These are phyloP conservation scores for Pilatotrama ljubarskyi DNA, from an alignment of 768 basidiomycete genomes.

Conservation along the genomic window DNA sequence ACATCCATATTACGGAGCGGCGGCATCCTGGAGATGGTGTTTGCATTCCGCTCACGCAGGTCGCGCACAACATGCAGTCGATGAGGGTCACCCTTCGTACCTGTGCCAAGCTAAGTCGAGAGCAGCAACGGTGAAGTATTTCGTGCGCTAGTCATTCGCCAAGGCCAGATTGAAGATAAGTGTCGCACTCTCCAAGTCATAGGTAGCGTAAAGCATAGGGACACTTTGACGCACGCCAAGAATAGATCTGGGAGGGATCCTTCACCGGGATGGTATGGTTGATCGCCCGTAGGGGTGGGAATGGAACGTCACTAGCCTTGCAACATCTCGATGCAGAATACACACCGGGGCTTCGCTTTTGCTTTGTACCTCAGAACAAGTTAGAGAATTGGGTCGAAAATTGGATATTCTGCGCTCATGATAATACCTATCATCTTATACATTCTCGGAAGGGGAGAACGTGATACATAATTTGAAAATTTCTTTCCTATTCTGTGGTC, in stretches of 20 bases:
- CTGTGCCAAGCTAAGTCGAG: constrained; percentile 27
- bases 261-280: constrained; percentile 40
- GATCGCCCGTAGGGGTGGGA: constrained; percentile 33
- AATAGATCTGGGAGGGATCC: constrained; percentile 33
- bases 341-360: too few relatives aligned
- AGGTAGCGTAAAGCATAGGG: constrained; percentile 31
- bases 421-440: too few relatives aligned
- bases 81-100: constrained; percentile 5
- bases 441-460: too few relatives aligned
- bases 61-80: constrained; percentile 15
- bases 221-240: constrained; percentile 39
- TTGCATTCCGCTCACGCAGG: constrained; percentile 24
- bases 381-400: too few relatives aligned
- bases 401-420: too few relatives aligned
- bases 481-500: too few relatives aligned
- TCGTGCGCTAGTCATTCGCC: constrained; percentile 28
- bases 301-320: constrained; percentile 16
- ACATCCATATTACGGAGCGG: constrained; percentile 31
- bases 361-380: too few relatives aligned
- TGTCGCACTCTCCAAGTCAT: constrained; percentile 33
- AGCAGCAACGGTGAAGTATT: constrained; percentile 38
- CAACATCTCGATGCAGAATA: constrained; percentile 16
- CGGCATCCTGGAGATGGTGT: constrained; percentile 26
- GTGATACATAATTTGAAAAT: too few relatives aligned
- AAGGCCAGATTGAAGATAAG: constrained; percentile 33